Evolutionary conservation across 495 filamentous ascomycete genomes (phyloP).

Genomic region (Penicillium herquei): DNA sequence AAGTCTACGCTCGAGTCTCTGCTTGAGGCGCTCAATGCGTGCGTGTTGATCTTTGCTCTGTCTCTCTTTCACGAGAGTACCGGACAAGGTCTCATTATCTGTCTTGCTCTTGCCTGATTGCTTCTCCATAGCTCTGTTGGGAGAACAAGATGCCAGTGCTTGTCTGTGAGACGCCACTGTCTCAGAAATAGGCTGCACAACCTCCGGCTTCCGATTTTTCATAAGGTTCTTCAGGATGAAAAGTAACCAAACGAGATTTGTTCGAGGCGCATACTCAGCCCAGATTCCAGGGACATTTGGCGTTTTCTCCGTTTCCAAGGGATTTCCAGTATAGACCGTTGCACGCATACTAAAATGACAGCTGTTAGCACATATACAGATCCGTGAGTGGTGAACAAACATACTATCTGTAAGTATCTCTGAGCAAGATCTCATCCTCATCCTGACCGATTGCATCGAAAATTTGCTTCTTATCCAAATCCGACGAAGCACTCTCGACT

Average conservation of each 20-base stretch:
- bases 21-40: slow-evolving; percentile 24
- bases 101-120: slow-evolving; percentile 15
- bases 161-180: slow-evolving; percentile 17
- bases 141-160: slow-evolving; percentile 38
- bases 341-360: slow-evolving; percentile 37
- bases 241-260: slow-evolving; percentile 52
- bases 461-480: slow-evolving; percentile 47
- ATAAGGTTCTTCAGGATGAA: slow-evolving; percentile 49
- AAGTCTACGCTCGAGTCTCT: slow-evolving; percentile 35
- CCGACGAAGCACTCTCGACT: slow-evolving; percentile 41
- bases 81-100: neutral
- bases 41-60: slow-evolving; percentile 14
- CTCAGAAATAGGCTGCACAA: neutral
- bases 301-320: slow-evolving; percentile 27
- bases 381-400: slow-evolving; percentile 2
- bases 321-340: slow-evolving; percentile 36
- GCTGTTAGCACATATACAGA: neutral
- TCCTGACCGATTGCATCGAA: slow-evolving; percentile 46
- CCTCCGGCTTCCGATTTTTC: slow-evolving; percentile 36
- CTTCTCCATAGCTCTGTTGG: slow-evolving; percentile 26
- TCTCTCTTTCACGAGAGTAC: slow-evolving; percentile 5
- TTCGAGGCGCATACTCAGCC: slow-evolving; percentile 45
- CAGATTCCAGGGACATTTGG: slow-evolving; percentile 41
- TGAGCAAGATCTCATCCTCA: slow-evolving; percentile 40
- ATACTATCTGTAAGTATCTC: slow-evolving; percentile 46